These are phyloP conservation scores for Ascochyta clinopodiicola DNA, from an alignment of 2,329 filamentous ascomycete species.

Conservation along the genomic window DNA sequence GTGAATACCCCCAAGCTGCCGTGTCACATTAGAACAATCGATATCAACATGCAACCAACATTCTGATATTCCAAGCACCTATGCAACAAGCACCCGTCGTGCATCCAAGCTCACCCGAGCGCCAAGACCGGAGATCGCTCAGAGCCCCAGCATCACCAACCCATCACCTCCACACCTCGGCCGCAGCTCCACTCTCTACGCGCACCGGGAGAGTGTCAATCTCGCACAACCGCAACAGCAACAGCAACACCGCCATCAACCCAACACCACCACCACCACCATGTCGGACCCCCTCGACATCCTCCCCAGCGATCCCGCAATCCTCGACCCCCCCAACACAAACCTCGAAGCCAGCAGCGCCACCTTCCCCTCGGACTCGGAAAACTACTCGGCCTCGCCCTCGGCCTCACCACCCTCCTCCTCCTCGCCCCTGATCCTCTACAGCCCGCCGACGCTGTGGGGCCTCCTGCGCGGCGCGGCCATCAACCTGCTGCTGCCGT, in stretches of 20 bases:
- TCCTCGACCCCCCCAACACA: slow-evolving; percentile 66
- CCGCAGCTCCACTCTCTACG: neutral
- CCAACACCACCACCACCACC: neutral
- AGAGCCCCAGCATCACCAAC: slow-evolving; percentile 27
- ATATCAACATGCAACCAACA: neutral
- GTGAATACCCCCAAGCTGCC: neutral
- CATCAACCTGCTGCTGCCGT: slow-evolving; percentile 94
- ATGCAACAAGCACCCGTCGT: neutral
- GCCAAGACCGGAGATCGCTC: slow-evolving; percentile 16
- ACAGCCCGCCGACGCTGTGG: slow-evolving; percentile 88
- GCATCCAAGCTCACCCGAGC: slow-evolving; percentile 11
- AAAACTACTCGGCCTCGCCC: slow-evolving; percentile 73
- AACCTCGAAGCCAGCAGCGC: slow-evolving; percentile 55
- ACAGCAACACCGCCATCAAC: neutral
- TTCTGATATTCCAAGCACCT: neutral
- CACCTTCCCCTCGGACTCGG: slow-evolving; percentile 82
- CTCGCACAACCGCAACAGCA: neutral
- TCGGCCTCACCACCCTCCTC: slow-evolving; percentile 60
- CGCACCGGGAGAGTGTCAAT: neutral
- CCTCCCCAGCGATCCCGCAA: neutral
- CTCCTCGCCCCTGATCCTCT: slow-evolving; percentile 78
- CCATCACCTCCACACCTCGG: slow-evolving; percentile 3
- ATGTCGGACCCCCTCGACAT: slow-evolving; percentile 58
- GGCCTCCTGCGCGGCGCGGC: slow-evolving; percentile 83
- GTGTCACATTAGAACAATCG: neutral